These are phyloP conservation scores for Saksenaea vasiformis DNA, from an alignment of 371 early-diverging fungal species.

Conservation along the genomic window DNA sequence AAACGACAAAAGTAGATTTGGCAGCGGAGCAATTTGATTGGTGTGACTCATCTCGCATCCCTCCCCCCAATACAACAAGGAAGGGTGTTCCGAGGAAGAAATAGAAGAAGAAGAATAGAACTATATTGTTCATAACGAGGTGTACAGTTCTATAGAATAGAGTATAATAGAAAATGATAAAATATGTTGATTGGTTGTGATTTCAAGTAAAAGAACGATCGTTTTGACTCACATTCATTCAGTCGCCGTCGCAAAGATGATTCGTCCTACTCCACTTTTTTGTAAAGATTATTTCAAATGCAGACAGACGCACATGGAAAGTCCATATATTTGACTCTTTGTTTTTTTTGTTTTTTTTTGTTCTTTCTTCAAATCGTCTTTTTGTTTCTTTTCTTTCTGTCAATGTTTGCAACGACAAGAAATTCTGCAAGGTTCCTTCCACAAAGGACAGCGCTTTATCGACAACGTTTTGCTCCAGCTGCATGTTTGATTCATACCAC, in stretches of 20 bases:
- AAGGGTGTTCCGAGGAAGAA: not conserved
- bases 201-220: not conserved
- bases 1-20: not conserved
- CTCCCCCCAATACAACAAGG: not conserved
- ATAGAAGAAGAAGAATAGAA: no score
- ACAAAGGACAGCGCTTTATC: constrained; percentile 7
- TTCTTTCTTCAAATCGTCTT: not conserved
- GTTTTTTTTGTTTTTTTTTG: not conserved
- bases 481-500: constrained; percentile 31
- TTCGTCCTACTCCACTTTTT: constrained; percentile 5
- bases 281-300: constrained; percentile 11
- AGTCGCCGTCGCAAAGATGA: constrained; percentile 6
- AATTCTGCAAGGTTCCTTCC: constrained; percentile 24
- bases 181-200: not conserved
- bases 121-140: no score
- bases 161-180: constrained; percentile 1
- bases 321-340: constrained; percentile 1
- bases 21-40: constrained; percentile 30
- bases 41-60: constrained; percentile 48
- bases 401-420: constrained; percentile 17
- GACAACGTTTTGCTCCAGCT: constrained; percentile 15
- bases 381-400: not conserved
- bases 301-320: not conserved
- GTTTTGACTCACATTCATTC: constrained; percentile 6
- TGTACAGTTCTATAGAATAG: not conserved